These are phyloP conservation scores for Allomyces javanicus DNA, from an alignment of 192 early-diverging fungal genomes.

Conservation along the genomic window DNA sequence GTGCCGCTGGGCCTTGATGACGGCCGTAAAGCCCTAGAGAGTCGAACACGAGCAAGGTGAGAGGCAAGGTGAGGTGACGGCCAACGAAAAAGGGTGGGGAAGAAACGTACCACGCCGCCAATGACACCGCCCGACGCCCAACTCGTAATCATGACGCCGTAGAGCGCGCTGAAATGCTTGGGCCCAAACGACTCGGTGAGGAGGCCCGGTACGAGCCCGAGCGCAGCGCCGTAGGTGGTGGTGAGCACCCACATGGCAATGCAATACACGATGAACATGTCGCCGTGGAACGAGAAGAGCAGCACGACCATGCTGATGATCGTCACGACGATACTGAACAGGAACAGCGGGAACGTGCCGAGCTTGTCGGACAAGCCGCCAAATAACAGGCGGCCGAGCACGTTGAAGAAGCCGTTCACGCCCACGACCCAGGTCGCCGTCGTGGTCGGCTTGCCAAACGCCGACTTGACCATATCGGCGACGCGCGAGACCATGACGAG, in stretches of 20 bases:
- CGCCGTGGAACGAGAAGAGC: not conserved
- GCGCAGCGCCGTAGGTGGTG: not conserved
- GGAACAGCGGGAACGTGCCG: not conserved
- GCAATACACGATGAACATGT: not conserved
- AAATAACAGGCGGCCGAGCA: not conserved
- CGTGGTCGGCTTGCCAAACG: constrained; percentile 17
- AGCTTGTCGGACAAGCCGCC: not conserved
- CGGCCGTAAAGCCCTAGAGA: not conserved
- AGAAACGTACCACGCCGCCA: not conserved
- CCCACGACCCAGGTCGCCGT: not conserved
- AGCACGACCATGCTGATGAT: not conserved
- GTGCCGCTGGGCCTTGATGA: not conserved
- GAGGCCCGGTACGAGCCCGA: not conserved
- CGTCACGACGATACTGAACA: not conserved
- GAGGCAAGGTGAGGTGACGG: no score
- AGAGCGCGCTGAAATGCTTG: not conserved
- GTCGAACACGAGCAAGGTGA: no score
- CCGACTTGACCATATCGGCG: constrained; percentile 33
- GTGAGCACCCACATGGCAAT: not conserved
- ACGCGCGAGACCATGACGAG: constrained; percentile 37
- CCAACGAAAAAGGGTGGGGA: no score
- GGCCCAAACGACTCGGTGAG: not conserved
- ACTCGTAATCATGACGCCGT: not conserved
- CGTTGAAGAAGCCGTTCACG: not conserved
- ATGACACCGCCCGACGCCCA: not conserved